These are phyloP conservation scores for Beta macrorhiza DNA, from an alignment of 179 eudicot genomes.

Conservation along the genomic window DNA sequence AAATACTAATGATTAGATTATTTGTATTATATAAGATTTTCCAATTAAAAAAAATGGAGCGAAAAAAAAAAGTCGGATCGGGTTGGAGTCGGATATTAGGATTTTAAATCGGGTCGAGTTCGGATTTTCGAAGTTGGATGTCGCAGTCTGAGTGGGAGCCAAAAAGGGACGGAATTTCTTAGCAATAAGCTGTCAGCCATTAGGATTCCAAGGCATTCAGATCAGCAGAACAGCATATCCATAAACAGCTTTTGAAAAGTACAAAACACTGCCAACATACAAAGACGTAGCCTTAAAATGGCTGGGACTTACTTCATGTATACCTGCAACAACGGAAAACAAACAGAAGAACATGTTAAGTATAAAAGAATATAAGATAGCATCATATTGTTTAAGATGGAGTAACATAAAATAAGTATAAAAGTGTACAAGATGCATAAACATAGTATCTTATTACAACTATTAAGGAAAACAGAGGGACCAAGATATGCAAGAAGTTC, in stretches of 20 bases:
- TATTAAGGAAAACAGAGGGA: no score
- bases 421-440: slow-evolving; percentile 9
- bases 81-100: no score
- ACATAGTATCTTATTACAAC: not conserved
- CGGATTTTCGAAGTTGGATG: no score
- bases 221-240: not conserved
- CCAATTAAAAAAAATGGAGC: no score
- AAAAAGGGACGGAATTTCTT: not conserved
- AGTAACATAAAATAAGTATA: not conserved
- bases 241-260: not conserved
- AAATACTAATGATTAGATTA: no score
- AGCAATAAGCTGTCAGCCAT: not conserved
- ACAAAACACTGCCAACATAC: slow-evolving; percentile 8
- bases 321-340: slow-evolving; percentile 59
- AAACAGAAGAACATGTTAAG: slow-evolving; percentile 6
- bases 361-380: not conserved
- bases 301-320: slow-evolving; percentile 91
- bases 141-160: no score
- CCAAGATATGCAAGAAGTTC: not conserved
- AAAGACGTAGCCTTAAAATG: not conserved
- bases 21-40: no score
- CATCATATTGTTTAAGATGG: not conserved
- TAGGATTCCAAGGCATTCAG: not conserved
- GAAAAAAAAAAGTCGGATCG: no score
- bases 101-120: no score